These are phyloP conservation scores for Trichocomaceae sp. DNA, from an alignment of 2,329 filamentous ascomycete species.

Conservation along the genomic window DNA sequence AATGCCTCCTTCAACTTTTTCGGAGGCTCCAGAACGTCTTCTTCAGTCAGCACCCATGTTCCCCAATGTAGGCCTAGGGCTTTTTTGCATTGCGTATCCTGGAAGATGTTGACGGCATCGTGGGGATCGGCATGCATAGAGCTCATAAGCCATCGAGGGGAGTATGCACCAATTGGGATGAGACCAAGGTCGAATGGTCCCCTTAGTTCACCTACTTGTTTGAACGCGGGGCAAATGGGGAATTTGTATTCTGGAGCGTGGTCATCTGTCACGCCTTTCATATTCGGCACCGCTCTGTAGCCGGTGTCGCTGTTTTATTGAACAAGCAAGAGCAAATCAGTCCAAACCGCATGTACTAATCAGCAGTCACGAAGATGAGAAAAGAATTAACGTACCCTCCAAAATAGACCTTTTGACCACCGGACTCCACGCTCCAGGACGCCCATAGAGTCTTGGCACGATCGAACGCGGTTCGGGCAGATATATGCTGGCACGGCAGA, in stretches of 20 bases:
- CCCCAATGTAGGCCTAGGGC: conserved; percentile 93
- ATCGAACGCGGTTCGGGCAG: conserved; percentile 62
- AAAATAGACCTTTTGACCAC: conserved; percentile 76
- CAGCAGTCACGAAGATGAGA: too few species aligned
- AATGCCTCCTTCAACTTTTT: conserved; percentile 65
- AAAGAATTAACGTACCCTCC: conserved; percentile 46
- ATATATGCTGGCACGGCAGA: conserved; percentile 78
- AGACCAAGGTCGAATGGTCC: conserved; percentile 87
- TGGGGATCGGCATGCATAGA: conserved; percentile 79
- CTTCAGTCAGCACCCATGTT: conserved; percentile 74
- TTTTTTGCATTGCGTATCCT: conserved; percentile 67
- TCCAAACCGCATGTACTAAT: too few species aligned
- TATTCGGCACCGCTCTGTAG: conserved; percentile 67
- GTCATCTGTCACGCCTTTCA: conserved; percentile 61
- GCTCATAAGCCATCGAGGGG: conserved; percentile 59
- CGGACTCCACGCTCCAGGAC: conserved; percentile 72
- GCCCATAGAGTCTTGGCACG: conserved; percentile 75
- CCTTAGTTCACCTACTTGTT: conserved; percentile 68
- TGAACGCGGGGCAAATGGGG: conserved; percentile 76
- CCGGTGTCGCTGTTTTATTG: conserved; percentile 66
- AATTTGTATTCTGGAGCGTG: conserved; percentile 61
- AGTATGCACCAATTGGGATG: conserved; percentile 89
- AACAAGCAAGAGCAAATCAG: background rate
- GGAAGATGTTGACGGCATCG: conserved; percentile 84
- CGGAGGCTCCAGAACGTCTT: conserved; percentile 81